Evolutionary conservation across 192 early-diverging fungal genomes (phyloP).

Genomic region (Coemansia sp.): DNA sequence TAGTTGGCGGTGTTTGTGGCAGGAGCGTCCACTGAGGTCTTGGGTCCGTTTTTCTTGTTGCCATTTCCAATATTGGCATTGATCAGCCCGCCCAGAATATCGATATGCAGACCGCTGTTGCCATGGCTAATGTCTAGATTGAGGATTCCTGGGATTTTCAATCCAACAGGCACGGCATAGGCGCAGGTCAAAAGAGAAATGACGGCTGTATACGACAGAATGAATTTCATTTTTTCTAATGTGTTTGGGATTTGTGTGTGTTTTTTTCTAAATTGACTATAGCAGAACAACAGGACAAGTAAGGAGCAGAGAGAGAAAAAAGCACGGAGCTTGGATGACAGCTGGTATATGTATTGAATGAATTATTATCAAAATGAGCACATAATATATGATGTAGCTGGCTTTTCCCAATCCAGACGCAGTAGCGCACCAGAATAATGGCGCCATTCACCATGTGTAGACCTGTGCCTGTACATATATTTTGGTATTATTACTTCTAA

Average conservation of each 20-base stretch:
- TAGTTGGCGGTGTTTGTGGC: neutral
- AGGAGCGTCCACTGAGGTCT: neutral
- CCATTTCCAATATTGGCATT: constrained; percentile 29
- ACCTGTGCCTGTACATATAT: neutral
- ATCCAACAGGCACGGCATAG: constrained; percentile 10
- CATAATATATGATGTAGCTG: neutral
- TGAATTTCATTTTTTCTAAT: constrained; percentile 14
- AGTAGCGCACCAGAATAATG: neutral
- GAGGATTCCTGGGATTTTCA: constrained; percentile 44
- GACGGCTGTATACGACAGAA: constrained; percentile 6
- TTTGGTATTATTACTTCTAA: neutral
- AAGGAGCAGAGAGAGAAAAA: neutral
- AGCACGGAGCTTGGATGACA: neutral
- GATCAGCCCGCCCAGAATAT: constrained; percentile 42
- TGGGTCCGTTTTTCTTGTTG: neutral
- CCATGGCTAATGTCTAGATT: constrained; percentile 22
- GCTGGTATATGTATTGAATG: neutral
- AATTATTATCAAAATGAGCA: too few relatives aligned
- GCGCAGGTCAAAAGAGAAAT: constrained; percentile 8
- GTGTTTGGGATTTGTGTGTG: neutral
- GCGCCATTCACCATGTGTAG: neutral
- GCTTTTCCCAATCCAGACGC: neutral
- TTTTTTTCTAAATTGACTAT: too few relatives aligned
- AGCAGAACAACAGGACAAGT: too few relatives aligned
- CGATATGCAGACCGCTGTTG: constrained; percentile 22